Evolutionary conservation across 257 asterid genomes (phyloP), one percentile per base, ranked within the genome.

Genomic region (Penstemon davidsonii): DNA sequence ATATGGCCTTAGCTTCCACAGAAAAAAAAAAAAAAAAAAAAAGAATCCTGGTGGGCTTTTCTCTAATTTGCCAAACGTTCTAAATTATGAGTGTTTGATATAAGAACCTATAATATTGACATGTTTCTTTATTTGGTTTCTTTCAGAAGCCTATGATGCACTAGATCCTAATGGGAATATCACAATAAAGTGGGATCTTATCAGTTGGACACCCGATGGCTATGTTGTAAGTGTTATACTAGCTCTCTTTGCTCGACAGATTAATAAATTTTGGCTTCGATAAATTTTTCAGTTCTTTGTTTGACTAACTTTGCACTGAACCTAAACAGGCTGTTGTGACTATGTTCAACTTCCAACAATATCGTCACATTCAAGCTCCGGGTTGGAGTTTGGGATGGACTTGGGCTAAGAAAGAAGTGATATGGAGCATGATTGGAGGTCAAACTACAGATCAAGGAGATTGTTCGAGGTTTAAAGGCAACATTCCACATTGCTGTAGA

Each of bases 321-420:
- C 43, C 59, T 60, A 18, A 9, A 33, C 74, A 85, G 90, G 96
- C 97, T 66, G 86, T 84, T 7, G 97, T 88, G 40, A 92, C 96
- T 0, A 88, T 92, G 75, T 88, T 72, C 86, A 92, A 92, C 79
- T 92, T 88, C 86, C 97, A 92, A 80, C 87, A 90, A 78, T 90
- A 87, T 67, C 86, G 98, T 25, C 98, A 92, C 64, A 92, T 92
- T 69, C 90, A 85, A 80, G 95, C 88, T 3, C 96, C 98, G 2
- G 98, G 98, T 2, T 92, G 98, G 98, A 80, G 88, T 10, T 64
- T 90, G 84, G 97, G 97, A 2, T 92, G 98, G 98, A 86, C 84
- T 1, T 92, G 98, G 98, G 95, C 96, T 1, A 86, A 89, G 72
- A 87, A 92, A 63, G 96, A 92, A 82, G 98, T 92, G 62, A 92